phyloP scores from a whole-genome alignment of 371 early-diverging fungal species.

The Saksenaea vasiformis region DNA sequence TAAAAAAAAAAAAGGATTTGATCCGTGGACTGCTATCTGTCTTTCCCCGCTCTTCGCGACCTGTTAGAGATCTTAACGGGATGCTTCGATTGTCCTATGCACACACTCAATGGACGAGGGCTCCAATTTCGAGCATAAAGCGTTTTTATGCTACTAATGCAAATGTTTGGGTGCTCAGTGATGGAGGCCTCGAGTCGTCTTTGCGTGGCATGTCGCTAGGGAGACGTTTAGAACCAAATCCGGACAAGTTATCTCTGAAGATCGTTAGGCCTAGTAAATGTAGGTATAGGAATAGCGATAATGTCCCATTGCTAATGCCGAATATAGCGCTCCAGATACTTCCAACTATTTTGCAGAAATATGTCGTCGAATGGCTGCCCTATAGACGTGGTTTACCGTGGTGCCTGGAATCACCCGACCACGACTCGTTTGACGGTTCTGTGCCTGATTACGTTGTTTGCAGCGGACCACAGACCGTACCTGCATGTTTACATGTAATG shows the following conservation, averaged over 20 bases:
- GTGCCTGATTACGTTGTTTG: conserved; percentile 38
- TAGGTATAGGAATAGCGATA: background rate
- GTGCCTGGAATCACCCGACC: conserved; percentile 26
- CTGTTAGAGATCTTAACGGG: too few relatives aligned
- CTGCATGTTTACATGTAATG: conserved; percentile 31
- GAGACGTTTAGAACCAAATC: conserved; percentile 7
- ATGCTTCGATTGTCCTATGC: too few relatives aligned
- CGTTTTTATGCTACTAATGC: background rate
- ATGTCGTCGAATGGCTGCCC: conserved; percentile 18
- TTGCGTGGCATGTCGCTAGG: conserved; percentile 17
- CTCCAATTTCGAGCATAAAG: background rate
- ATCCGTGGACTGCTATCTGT: too few relatives aligned
- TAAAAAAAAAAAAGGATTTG: too few relatives aligned
- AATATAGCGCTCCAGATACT: conserved; percentile 11
- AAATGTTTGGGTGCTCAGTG: conserved; percentile 22
- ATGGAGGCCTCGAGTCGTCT: conserved; percentile 22
- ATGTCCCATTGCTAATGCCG: background rate
- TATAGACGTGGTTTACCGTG: conserved; percentile 25
- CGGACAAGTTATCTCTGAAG: conserved; percentile 5
- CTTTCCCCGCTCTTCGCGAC: too few relatives aligned
- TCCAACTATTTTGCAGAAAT: conserved; percentile 19
- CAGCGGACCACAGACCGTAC: conserved; percentile 36
- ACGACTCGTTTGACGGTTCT: background rate
- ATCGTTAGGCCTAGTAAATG: conserved; percentile 12
- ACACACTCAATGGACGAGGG: too few relatives aligned